These are phyloP conservation scores for Phaeotremella skinneri DNA, from an alignment of 768 basidiomycete species.

Conservation along the genomic window DNA sequence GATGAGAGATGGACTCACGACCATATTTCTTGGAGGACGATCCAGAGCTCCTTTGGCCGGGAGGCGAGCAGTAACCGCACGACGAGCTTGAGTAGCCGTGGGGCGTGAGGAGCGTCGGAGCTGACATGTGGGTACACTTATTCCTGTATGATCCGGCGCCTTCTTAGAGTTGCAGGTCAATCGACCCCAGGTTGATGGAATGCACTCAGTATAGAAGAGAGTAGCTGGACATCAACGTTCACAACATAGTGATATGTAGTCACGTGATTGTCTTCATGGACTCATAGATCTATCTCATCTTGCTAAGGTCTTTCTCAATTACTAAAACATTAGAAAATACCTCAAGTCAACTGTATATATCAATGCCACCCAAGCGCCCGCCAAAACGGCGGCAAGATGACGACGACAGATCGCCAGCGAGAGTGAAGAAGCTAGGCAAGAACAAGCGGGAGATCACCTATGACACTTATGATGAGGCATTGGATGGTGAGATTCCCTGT, in stretches of 20 bases:
- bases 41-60: slow-evolving; percentile 22
- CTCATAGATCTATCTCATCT: too few species aligned
- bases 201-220: too few species aligned
- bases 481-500: slow-evolving; percentile 39
- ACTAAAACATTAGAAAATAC: too few species aligned
- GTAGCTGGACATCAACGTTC: too few species aligned
- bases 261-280: too few species aligned
- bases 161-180: too few species aligned
- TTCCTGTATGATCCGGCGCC: too few species aligned
- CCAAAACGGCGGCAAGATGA: slow-evolving; percentile 26
- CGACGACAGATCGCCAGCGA: slow-evolving; percentile 22
- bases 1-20: slow-evolving; percentile 30
- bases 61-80: slow-evolving; percentile 48
- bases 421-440: slow-evolving; percentile 29
- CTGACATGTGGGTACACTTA: too few species aligned
- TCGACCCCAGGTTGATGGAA: too few species aligned
- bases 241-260: too few species aligned
- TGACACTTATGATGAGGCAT: slow-evolving; percentile 50
- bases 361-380: slow-evolving; percentile 22
- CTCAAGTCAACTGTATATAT: too few species aligned
- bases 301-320: too few species aligned
- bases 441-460: slow-evolving; percentile 41
- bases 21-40: slow-evolving; percentile 42
- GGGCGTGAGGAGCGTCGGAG: slow-evolving; percentile 19
- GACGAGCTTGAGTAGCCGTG: slow-evolving; percentile 25